These are phyloP conservation scores for Stylosanthes scabra DNA, from an alignment of 331 rosid genomes.

Conservation along the genomic window DNA sequence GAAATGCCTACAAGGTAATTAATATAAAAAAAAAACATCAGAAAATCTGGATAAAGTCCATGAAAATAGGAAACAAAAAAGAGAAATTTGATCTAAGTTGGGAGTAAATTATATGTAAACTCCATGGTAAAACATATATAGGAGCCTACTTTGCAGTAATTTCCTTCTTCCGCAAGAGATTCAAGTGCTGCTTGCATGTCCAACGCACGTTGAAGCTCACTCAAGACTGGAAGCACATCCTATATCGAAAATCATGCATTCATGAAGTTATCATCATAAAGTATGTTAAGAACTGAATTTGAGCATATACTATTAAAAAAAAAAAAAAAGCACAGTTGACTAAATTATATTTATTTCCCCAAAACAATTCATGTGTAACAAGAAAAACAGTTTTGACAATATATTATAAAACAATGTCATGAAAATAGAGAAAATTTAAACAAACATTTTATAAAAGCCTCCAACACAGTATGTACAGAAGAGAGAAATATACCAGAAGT, in stretches of 20 bases:
- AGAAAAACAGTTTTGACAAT: conserved; percentile 22
- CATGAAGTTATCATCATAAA: conserved; percentile 27
- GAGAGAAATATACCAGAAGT: conserved; percentile 72
- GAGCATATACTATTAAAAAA: conserved; percentile 13
- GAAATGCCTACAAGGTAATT: conserved; percentile 82
- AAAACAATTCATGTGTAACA: conserved; percentile 25
- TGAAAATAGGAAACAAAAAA: conserved; percentile 8
- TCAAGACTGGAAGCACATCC: conserved; percentile 90
- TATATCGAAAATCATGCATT: conserved; percentile 40
- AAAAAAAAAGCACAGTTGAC: not conserved
- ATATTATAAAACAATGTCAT: not conserved
- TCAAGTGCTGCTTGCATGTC: conserved; percentile 92
- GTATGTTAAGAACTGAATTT: conserved; percentile 18
- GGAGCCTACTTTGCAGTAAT: conserved; percentile 86
- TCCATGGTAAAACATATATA: conserved; percentile 36
- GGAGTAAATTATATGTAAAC: conserved; percentile 31
- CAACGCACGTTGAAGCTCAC: conserved; percentile 81
- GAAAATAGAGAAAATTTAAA: conserved; percentile 14
- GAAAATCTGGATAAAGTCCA: conserved; percentile 27
- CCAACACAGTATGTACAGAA: conserved; percentile 17
- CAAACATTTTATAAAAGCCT: conserved; percentile 13
- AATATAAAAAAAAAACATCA: conserved; percentile 27
- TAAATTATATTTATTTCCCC: conserved; percentile 24
- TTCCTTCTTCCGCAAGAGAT: conserved; percentile 85
- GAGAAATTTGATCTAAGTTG: conserved; percentile 18